Conservation (phyloP, 768 basidiomycete genomes). For the Holtermanniella nyarrowii region DNA sequence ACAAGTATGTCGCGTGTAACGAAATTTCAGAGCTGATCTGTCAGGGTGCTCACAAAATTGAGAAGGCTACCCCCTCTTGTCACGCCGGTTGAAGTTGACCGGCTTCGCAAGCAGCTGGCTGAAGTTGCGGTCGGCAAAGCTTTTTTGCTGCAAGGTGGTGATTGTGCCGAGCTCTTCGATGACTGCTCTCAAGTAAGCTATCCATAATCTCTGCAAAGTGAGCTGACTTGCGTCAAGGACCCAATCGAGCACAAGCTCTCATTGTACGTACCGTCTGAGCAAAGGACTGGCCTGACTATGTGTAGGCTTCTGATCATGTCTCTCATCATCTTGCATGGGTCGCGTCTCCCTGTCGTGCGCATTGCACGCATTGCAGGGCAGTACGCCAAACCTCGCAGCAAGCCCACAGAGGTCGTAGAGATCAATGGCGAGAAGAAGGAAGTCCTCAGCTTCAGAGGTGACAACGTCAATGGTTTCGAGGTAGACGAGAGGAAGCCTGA, state of each 20-base stretch:
- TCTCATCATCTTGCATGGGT: conserved; percentile 87
- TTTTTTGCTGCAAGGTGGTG: conserved; percentile 92
- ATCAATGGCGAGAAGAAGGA: conserved; percentile 42
- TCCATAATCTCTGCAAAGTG: not conserved
- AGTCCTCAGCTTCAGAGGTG: conserved; percentile 86
- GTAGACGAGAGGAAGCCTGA: conserved; percentile 70
- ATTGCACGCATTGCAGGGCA: conserved; percentile 77
- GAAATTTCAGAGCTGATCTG: conserved; percentile 1
- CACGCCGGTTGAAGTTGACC: conserved; percentile 63
- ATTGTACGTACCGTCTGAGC: conserved; percentile 18
- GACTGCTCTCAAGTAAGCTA: conserved; percentile 69
- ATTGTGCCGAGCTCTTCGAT: conserved; percentile 93
- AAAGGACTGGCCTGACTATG: not conserved
- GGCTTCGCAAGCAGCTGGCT: conserved; percentile 61
- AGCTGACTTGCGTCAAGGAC: conserved; percentile 13
- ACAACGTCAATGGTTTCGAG: conserved; percentile 84
- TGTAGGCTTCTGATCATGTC: conserved; percentile 75
- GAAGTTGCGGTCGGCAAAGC: conserved; percentile 77
- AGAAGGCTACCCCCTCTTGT: conserved; percentile 76
- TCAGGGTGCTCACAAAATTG: conserved; percentile 69
- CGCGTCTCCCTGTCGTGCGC: conserved; percentile 75
- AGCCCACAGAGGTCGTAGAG: conserved; percentile 52
- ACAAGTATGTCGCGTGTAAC: conserved; percentile 44
- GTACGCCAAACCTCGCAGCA: conserved; percentile 89
- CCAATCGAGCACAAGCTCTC: conserved; percentile 42